Conservation (phyloP, 345 rosid species). For the Iberis pinnata region DNA sequence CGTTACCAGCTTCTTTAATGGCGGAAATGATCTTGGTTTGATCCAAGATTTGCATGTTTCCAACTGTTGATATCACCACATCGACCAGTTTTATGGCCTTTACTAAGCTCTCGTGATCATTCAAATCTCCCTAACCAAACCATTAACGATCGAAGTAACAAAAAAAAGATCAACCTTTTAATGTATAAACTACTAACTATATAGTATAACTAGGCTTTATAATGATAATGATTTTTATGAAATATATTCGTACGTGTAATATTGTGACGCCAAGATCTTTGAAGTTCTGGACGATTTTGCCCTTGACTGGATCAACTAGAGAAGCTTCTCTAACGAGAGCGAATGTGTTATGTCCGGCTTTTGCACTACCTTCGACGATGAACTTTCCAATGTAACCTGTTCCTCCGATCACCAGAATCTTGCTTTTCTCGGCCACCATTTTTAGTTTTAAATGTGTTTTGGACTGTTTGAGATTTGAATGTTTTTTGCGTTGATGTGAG, state of each 20-base stretch:
- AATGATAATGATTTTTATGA: background rate
- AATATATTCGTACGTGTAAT: slow-evolving; percentile 11
- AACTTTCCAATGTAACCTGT: slow-evolving; percentile 35
- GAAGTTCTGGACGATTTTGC: slow-evolving; percentile 29
- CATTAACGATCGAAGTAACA: background rate
- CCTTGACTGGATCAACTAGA: slow-evolving; percentile 27
- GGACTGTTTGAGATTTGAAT: too few relatives aligned
- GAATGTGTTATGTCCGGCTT: slow-evolving; percentile 32
- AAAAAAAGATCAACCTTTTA: background rate
- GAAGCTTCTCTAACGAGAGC: slow-evolving; percentile 30
- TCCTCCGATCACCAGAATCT: slow-evolving; percentile 34
- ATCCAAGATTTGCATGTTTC: slow-evolving; percentile 43
- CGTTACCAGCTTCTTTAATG: slow-evolving; percentile 75
- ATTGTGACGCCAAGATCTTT: slow-evolving; percentile 27
- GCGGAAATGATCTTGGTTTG: slow-evolving; percentile 76
- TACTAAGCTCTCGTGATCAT: slow-evolving; percentile 63
- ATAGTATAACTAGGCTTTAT: too few relatives aligned
- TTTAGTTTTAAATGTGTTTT: too few relatives aligned
- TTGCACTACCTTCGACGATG: slow-evolving; percentile 33
- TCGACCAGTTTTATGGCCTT: slow-evolving; percentile 66
- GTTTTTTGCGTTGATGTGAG: too few relatives aligned
- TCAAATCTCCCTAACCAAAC: slow-evolving; percentile 30
- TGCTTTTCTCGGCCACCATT: slow-evolving; percentile 31
- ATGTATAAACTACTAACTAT: background rate
- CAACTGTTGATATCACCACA: slow-evolving; percentile 70